Percentiles rank a stretch among this genome's conserved stretches.
Conservation (phyloP, 1,284 basidiomycete genomes). For the Ganoderma lucidum region DNA sequence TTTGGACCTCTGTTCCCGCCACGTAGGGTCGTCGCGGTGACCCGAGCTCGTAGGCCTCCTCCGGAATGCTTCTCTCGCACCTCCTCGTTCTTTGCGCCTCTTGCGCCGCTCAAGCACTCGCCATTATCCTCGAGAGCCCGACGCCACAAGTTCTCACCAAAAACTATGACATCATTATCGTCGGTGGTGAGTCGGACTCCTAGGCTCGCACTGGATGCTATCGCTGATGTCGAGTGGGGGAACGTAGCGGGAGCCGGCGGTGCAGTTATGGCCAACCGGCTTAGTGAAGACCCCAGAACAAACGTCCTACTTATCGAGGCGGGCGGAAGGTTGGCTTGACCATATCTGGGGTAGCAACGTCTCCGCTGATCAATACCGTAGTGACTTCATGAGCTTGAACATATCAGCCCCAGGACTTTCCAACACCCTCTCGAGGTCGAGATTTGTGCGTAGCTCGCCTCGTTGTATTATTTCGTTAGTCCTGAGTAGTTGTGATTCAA, state of each 20-base stretch:
- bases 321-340: slow-evolving; percentile 25
- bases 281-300: slow-evolving; percentile 33
- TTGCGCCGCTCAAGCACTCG: not conserved
- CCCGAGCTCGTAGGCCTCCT: not conserved
- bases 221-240: not conserved
- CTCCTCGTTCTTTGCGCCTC: not conserved
- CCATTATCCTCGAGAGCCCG: slow-evolving; percentile 7
- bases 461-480: not conserved
- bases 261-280: slow-evolving; percentile 38
- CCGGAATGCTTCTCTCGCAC: not conserved
- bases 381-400: slow-evolving; percentile 18
- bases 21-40: not conserved
- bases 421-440: slow-evolving; percentile 7
- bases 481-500: not conserved
- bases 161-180: slow-evolving; percentile 26
- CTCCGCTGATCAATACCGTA: not conserved
- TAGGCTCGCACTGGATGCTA: not conserved
- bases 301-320: slow-evolving; percentile 40
- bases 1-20: not conserved
- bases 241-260: slow-evolving; percentile 32
- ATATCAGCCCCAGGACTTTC: slow-evolving; percentile 10
- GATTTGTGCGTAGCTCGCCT: slow-evolving; percentile 10
- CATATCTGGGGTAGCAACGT: not conserved
- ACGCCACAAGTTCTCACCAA: slow-evolving; percentile 7
- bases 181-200: slow-evolving; percentile 28